Evolutionary conservation across 1,139 yeast genomes (phyloP), one percentile per base, ranked within the genome.

Genomic region (Geotrichum candidum): DNA sequence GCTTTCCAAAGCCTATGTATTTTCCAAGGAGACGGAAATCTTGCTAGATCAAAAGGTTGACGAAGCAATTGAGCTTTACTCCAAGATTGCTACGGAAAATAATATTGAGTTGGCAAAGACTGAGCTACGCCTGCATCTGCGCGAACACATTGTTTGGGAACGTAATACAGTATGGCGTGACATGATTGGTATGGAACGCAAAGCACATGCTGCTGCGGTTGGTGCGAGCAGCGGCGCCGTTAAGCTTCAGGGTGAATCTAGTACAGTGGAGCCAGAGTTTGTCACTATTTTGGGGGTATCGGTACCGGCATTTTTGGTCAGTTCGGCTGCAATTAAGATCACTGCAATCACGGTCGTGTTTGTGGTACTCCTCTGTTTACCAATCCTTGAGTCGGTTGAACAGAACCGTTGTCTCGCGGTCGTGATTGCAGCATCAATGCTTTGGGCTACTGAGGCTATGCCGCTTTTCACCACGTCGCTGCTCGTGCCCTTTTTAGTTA

Each of bases 101-200:
- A 78, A 82, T 62, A 70, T 80, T 57, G 84, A 81, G 18, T 73
- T 76, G 54, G 88, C 94, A 29, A 83, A 81, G 63, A 80, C 82
- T 46, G 95, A 89, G 69, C 80, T 92, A 64, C 82, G 87, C 65
- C 80, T 90, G 18, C 90, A 90, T 68, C 77, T 92, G 65, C 81
- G 97, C 64, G 98, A 92, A 69, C 96, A 91, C 74, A 89, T 92
- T 57, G 96, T 91, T 22, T 92, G 96, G 96, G 97, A 91, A 75
- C 82, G 98, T 73, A 90, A 90, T 73, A 92, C 97, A 0, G 97
- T 92, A 29, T 92, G 98, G 98, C 87, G 94, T 70, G 97, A 92
- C 72, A 87, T 92, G 90, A 87, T 91, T 72, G 94, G 94, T 13
- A 76, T 91, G 70, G 97, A 92, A 73, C 83, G 96, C 70, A 85